phyloP scores from a whole-genome alignment of 1,139 yeast genomes.

The Candida freyschussii region DNA sequence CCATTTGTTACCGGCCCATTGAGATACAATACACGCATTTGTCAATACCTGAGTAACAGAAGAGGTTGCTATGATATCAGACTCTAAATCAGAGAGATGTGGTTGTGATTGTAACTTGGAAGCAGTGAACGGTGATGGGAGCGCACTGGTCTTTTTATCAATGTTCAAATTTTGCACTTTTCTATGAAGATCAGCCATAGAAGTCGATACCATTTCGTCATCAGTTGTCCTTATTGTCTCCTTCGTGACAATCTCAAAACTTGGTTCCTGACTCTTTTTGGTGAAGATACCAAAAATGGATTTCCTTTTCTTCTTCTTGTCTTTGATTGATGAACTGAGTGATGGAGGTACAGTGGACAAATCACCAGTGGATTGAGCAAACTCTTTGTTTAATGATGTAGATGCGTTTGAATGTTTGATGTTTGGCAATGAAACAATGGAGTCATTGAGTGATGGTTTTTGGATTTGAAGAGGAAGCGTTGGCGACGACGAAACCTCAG shows the following conservation, averaged over 20 bases:
- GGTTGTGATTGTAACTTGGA: constrained; percentile 1
- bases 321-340: constrained; percentile 1
- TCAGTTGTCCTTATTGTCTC: constrained; percentile 2
- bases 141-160: constrained; percentile 5
- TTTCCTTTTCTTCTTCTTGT: constrained; percentile 24
- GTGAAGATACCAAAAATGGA: constrained; percentile 29
- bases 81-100: constrained; percentile 8
- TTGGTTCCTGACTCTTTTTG: constrained; percentile 18
- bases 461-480: too few relatives aligned
- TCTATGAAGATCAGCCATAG: constrained; percentile 23
- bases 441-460: constrained; percentile 6
- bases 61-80: constrained; percentile 6
- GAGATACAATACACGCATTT: constrained; percentile 17
- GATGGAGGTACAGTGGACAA: constrained; percentile 4
- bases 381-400: constrained; percentile 5
- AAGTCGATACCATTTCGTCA: constrained; percentile 5
- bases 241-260: constrained; percentile 23
- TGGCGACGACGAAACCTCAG: neutral
- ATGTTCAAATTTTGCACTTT: constrained; percentile 18
- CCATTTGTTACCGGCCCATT: constrained; percentile 23
- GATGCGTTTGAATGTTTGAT: constrained; percentile 6
- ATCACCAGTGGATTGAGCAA: constrained; percentile 9
- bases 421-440: constrained; percentile 12
- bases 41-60: constrained; percentile 10
- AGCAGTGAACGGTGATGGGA: constrained; percentile 19